Evolutionary conservation across 2,329 filamentous ascomycete genomes (phyloP).

Genomic region (Calonectria pauciramosa): DNA sequence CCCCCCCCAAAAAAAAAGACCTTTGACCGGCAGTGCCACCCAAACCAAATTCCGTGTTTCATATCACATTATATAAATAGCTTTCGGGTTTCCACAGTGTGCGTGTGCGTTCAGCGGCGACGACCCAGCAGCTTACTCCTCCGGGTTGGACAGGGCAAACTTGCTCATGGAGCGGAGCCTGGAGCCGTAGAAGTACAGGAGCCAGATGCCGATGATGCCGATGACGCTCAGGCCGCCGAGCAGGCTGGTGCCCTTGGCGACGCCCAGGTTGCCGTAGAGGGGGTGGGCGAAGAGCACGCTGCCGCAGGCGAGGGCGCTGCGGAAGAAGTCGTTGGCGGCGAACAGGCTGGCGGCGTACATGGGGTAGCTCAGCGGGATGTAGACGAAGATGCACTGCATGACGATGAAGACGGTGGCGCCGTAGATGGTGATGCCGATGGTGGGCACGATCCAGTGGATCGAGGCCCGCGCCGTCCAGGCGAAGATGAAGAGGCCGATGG

Average conservation of each 20-base stretch:
- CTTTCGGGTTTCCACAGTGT: neutral
- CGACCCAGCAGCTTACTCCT: constrained; percentile 33
- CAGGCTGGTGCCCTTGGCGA: constrained; percentile 69
- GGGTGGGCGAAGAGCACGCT: constrained; percentile 72
- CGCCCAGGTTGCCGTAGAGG: constrained; percentile 70
- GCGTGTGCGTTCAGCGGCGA: too few relatives aligned
- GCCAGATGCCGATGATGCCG: constrained; percentile 71
- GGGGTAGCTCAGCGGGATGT: constrained; percentile 69
- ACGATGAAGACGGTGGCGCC: constrained; percentile 66
- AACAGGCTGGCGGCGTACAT: constrained; percentile 71
- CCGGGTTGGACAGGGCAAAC: constrained; percentile 61
- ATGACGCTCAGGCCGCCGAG: constrained; percentile 68
- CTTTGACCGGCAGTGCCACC: neutral
- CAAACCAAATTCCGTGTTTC: neutral
- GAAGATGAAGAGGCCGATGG: constrained; percentile 73
- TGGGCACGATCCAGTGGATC: constrained; percentile 68
- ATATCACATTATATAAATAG: neutral
- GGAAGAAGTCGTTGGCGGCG: constrained; percentile 72
- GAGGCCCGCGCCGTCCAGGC: constrained; percentile 67
- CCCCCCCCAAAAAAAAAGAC: too few relatives aligned
- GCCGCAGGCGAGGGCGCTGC: constrained; percentile 70
- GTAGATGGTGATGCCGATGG: constrained; percentile 70
- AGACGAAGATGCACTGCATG: constrained; percentile 73
- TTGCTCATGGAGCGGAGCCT: constrained; percentile 68
- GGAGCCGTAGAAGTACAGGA: constrained; percentile 70